A percentile compares a stretch with the other conserved stretches of the same genome.
These are phyloP conservation scores for Globisporangium orthogonon DNA, from an alignment of 352 stramenopile species.

Conservation along the genomic window DNA sequence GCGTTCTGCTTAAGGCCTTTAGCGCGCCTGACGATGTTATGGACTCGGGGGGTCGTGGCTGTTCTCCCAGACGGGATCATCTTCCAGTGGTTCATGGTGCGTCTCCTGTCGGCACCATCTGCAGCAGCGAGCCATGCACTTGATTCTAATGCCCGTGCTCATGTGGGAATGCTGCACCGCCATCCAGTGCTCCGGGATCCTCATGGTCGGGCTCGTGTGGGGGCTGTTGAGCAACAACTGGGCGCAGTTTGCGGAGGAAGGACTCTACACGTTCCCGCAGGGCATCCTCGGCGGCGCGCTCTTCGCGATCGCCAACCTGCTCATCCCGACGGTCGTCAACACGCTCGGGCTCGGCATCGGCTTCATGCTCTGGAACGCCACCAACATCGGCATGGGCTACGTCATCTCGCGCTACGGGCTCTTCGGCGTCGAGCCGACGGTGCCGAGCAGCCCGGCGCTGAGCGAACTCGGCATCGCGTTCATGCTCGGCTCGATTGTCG, in stretches of 20 bases:
- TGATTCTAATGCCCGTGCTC: neutral
- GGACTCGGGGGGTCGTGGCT: neutral
- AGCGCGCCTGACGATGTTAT: neutral
- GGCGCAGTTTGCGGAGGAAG: slow-evolving; percentile 59
- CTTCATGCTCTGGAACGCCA: slow-evolving; percentile 87
- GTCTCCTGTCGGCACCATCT: neutral
- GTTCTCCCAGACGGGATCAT: slow-evolving; percentile 67
- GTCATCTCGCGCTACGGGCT: slow-evolving; percentile 69
- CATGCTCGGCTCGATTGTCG: slow-evolving; percentile 73
- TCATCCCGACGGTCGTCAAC: slow-evolving; percentile 85
- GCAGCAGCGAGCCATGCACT: no score
- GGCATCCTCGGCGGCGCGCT: slow-evolving; percentile 69
- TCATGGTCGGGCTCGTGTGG: slow-evolving; percentile 74
- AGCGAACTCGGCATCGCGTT: slow-evolving; percentile 65
- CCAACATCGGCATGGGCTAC: slow-evolving; percentile 80
- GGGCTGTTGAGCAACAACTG: slow-evolving; percentile 79
- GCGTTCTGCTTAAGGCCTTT: neutral
- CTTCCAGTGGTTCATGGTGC: slow-evolving; percentile 87
- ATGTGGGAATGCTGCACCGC: no score
- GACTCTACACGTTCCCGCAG: slow-evolving; percentile 75
- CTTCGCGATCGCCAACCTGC: slow-evolving; percentile 74
- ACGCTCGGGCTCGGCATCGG: slow-evolving; percentile 68
- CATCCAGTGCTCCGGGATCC: slow-evolving; percentile 70
- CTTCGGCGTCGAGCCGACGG: slow-evolving; percentile 56
- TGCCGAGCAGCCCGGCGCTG: slow-evolving; percentile 44